Percentiles rank a stretch among this genome's conserved stretches.
These are phyloP conservation scores for Sonneratia caseolaris DNA, from an alignment of 345 rosid species.

Conservation along the genomic window DNA sequence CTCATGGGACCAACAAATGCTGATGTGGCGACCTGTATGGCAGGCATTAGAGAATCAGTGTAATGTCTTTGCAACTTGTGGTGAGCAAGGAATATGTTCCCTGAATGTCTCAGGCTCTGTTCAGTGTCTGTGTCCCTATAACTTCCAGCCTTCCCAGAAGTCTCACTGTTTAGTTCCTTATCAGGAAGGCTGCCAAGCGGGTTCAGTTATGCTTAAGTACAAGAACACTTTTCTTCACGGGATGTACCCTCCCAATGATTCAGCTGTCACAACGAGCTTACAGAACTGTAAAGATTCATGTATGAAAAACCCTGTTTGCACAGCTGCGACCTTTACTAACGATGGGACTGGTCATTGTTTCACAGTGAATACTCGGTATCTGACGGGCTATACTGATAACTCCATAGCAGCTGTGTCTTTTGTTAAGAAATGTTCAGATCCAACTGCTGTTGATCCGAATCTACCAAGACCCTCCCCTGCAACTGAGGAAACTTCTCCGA, in stretches of 20 bases:
- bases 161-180: conserved; percentile 42
- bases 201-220: conserved; percentile 31
- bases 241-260: conserved; percentile 56
- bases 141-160: conserved; percentile 16
- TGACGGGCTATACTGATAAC: conserved; percentile 62
- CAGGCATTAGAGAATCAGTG: conserved; percentile 88
- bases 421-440: conserved; percentile 61
- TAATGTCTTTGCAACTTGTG: conserved; percentile 71
- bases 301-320: conserved; percentile 32
- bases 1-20: conserved; percentile 43
- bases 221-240: conserved; percentile 50
- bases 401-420: conserved; percentile 48
- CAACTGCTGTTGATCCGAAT: conserved; percentile 52
- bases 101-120: conserved; percentile 36
- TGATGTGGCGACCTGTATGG: conserved; percentile 71
- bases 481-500: conserved; percentile 13
- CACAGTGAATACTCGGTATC: conserved; percentile 35
- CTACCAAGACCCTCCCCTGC: conserved; percentile 9
- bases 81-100: conserved; percentile 51
- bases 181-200: conserved; percentile 30
- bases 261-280: conserved; percentile 28
- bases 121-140: conserved; percentile 48
- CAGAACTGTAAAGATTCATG: conserved; percentile 46
- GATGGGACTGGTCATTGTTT: conserved; percentile 45
- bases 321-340: conserved; percentile 53